These are phyloP conservation scores for Sarcomyxa edulis DNA, from an alignment of 768 basidiomycete genomes.

Conservation along the genomic window DNA sequence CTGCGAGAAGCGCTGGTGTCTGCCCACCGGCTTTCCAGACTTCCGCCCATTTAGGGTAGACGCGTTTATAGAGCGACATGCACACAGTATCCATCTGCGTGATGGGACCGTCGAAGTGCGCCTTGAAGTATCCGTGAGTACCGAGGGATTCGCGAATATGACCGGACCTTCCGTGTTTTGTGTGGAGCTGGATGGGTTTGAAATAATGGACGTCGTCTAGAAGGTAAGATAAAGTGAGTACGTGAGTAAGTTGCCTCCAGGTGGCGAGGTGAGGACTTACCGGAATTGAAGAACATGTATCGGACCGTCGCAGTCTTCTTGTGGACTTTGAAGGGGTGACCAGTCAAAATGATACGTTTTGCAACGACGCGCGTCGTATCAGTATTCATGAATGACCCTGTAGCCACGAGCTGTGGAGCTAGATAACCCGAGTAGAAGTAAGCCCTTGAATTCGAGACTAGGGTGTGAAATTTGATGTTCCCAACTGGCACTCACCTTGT, in stretches of 20 bases:
- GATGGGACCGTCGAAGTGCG: constrained; percentile 88
- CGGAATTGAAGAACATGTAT: constrained; percentile 96
- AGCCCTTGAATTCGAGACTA: constrained; percentile 1
- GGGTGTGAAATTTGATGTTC: constrained; percentile 6
- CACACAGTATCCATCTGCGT: constrained; percentile 97
- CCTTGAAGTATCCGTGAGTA: constrained; percentile 98
- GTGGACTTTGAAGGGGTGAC: constrained; percentile 96
- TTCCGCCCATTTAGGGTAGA: constrained; percentile 83
- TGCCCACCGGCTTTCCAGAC: constrained; percentile 33
- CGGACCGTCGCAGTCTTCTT: constrained; percentile 95
- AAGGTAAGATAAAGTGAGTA: neutral
- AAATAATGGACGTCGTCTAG: constrained; percentile 87
- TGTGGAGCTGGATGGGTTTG: constrained; percentile 89
- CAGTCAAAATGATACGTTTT: constrained; percentile 92
- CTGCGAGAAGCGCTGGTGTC: constrained; percentile 1
- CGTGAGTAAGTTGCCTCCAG: constrained; percentile 6
- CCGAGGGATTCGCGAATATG: constrained; percentile 91
- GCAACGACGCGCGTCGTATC: constrained; percentile 90
- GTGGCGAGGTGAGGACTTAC: constrained; percentile 30
- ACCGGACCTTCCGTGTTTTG: constrained; percentile 84
- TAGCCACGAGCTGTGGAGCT: constrained; percentile 85
- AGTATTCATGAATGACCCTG: constrained; percentile 80
- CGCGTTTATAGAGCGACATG: constrained; percentile 92
- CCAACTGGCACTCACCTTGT: constrained; percentile 55
- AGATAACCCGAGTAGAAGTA: constrained; percentile 6